Evolutionary conservation across 2,329 filamentous ascomycete genomes (phyloP).

Genomic region (Pyrenochaeta sp.): DNA sequence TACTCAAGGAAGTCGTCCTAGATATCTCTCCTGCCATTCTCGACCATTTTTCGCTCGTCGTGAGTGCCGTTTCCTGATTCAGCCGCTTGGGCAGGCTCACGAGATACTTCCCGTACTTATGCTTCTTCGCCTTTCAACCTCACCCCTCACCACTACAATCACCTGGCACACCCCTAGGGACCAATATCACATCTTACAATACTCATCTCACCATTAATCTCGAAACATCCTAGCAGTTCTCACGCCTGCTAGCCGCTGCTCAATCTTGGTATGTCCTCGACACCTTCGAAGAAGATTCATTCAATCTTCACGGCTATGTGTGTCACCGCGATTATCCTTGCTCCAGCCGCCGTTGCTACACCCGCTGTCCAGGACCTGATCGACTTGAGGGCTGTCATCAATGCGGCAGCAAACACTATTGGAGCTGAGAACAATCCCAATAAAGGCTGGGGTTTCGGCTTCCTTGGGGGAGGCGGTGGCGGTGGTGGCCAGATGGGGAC

Average conservation of each 20-base stretch:
- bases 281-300: neutral
- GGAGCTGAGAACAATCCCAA: conserved; percentile 37
- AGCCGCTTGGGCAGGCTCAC: neutral
- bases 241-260: conserved; percentile 7
- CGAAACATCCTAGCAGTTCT: conserved; percentile 1
- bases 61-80: neutral
- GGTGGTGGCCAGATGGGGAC: conserved; percentile 32
- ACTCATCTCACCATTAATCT: too few relatives aligned
- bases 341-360: conserved; percentile 27
- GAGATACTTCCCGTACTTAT: neutral
- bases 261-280: conserved; percentile 16
- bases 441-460: conserved; percentile 35
- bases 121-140: neutral
- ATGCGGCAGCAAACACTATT: conserved; percentile 38
- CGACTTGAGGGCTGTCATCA: conserved; percentile 38
- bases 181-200: conserved; percentile 18
- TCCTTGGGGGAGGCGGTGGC: conserved; percentile 13
- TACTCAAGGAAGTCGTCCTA: neutral
- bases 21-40: neutral
- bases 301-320: conserved; percentile 29
- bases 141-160: conserved; percentile 16
- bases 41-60: too few relatives aligned
- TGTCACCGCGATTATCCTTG: conserved; percentile 37
- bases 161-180: conserved; percentile 24
- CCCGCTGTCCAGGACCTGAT: conserved; percentile 41